Conservation (phyloP, 495 filamentous ascomycete genomes). For the Xylaria telfairii region DNA sequence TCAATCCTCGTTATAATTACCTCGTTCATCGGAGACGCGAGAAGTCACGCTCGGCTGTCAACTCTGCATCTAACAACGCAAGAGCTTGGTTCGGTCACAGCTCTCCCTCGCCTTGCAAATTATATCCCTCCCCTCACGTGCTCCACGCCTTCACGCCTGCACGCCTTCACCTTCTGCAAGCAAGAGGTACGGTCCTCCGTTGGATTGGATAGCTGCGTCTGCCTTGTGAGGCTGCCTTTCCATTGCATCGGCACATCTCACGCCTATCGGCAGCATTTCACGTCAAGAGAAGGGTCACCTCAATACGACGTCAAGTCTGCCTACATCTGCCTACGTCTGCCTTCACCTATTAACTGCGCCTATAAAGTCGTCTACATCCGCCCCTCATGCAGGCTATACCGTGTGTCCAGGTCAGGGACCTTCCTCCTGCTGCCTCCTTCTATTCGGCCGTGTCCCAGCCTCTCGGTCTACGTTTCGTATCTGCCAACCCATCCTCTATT, state of each 20-base stretch:
- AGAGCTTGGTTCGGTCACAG: not conserved
- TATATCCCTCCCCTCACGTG: not conserved
- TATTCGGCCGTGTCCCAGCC: conserved; percentile 78
- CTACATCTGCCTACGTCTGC: not conserved
- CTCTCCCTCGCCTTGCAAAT: not conserved
- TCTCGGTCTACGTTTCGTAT: conserved; percentile 74
- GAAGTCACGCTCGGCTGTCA: not conserved
- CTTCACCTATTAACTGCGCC: not conserved
- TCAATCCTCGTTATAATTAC: not conserved
- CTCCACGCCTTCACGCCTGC: not conserved
- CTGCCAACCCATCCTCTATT: conserved; percentile 40
- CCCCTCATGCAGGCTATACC: conserved; percentile 47
- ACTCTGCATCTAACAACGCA: conserved; percentile 2
- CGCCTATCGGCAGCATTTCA: not conserved
- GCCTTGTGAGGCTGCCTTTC: conserved; percentile 15
- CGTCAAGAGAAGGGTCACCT: conserved; percentile 1
- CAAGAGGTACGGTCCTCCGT: not conserved
- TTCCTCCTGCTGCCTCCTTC: conserved; percentile 79
- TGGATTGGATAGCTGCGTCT: conserved; percentile 23
- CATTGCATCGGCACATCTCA: conserved; percentile 16
- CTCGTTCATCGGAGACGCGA: not conserved
- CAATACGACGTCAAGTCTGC: conserved; percentile 2
- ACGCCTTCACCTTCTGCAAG: not conserved
- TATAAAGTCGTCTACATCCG: not conserved
- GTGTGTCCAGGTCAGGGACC: conserved; percentile 68